Percentiles rank a stretch among this genome's conserved stretches.
phyloP scores from a whole-genome alignment of 2,329 filamentous ascomycete species.

The Emydomyces testavorans region DNA sequence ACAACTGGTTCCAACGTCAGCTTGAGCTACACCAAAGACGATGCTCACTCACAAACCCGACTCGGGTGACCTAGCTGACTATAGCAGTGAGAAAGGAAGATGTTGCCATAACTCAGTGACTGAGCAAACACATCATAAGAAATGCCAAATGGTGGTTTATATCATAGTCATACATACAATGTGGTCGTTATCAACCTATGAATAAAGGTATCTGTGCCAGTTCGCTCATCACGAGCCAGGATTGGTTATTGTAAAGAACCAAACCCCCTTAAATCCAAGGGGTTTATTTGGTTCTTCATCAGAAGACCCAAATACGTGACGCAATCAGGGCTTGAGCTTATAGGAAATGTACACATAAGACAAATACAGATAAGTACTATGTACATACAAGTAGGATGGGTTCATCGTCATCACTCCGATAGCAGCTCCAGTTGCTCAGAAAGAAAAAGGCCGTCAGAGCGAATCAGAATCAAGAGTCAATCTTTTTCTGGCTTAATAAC shows the following conservation, averaged over 20 bases:
- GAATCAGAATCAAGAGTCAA: conserved; percentile 14
- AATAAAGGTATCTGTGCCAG: not conserved
- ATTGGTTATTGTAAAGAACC: not conserved
- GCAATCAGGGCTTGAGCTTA: not conserved
- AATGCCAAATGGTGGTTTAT: not conserved
- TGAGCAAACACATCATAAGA: not conserved
- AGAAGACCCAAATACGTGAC: not conserved
- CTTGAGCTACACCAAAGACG: too few relatives aligned
- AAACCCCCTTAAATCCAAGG: not conserved
- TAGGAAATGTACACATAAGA: not conserved
- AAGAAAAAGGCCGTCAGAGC: not conserved
- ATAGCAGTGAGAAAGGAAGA: too few relatives aligned
- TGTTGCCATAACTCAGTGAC: too few relatives aligned
- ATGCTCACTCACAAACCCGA: too few relatives aligned
- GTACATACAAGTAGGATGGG: not conserved
- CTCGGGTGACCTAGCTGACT: too few relatives aligned
- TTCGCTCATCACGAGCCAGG: not conserved
- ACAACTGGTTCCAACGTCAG: too few relatives aligned
- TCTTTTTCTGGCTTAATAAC: conserved; percentile 58
- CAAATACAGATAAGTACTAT: not conserved
- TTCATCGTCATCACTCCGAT: not conserved
- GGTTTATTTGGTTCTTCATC: too few relatives aligned
- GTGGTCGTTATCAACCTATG: not conserved
- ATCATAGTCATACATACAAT: not conserved
- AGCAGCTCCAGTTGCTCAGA: not conserved